Evolutionary conservation across 495 filamentous ascomycete species (phyloP), one percentile per base, ranked within the genome.

Genomic region (Penicillium herquei): DNA sequence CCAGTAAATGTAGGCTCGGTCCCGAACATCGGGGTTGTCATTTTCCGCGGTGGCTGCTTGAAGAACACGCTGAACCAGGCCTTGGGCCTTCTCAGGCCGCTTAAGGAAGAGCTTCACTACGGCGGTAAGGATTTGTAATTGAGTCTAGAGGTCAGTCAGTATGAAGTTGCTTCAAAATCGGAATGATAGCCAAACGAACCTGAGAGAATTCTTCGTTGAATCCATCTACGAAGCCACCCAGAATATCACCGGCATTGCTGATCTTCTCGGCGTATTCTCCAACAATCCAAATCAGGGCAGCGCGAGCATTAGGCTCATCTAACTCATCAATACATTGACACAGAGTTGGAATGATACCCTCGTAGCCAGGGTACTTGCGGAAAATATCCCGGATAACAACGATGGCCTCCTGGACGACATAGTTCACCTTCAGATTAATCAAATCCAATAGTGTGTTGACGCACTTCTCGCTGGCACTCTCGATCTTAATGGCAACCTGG

Each of bases 211-310:
- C 92, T 61, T 96, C 92, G 65, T 88, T 90, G 71, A 96, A 96
- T 3, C 86, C 87, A 48, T 96, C 92, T 16, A 96, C 91, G 62
- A 96, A 96, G 10, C 88, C 84, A 52, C 82, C 77, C 16, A 96
- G 67, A 47, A 96, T 93, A 59, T 96, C 92, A 54, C 91, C 90
- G 2, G 95, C 94, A 66, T 98, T 98, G 71, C 83, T 95, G 65
- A 98, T 98, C 78, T 98, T 98, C 77, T 98, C 93, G 6, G 95
- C 94, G 69, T 98, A 98, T 69, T 98, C 92, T 43, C 94, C 94
- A 8, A 98, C 93, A 66, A 98, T 97, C 94, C 94, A 98, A 63
- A 98, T 98, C 43, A 98, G 76, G 13, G 93, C 88, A 8, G 89
- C 93, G 56, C 95, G 72, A 10, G 94, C 95, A 68, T 91, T 90